A percentile compares a stretch with the other conserved stretches of the same genome.
Evolutionary conservation across 2,329 filamentous ascomycete species (phyloP).

Genomic region (Fusarium redolens): DNA sequence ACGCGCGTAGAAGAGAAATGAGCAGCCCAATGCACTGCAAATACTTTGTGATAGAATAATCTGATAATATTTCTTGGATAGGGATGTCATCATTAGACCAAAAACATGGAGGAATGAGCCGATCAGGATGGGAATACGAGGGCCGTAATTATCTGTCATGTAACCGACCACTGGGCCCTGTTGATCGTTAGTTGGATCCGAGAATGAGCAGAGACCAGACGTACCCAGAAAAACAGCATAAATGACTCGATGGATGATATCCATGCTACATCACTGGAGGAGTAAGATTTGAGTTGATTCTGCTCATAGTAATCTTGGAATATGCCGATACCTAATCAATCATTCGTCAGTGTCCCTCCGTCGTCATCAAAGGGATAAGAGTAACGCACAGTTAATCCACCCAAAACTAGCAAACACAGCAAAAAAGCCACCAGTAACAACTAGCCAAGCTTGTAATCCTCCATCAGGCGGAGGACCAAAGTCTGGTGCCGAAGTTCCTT

Average conservation of each 20-base stretch:
- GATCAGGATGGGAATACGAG: slow-evolving; percentile 63
- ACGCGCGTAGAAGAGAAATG: slow-evolving; percentile 34
- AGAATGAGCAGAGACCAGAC: fast-evolving
- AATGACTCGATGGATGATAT: slow-evolving; percentile 16
- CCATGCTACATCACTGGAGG: slow-evolving; percentile 7
- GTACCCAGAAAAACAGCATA: slow-evolving; percentile 22
- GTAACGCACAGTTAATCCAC: slow-evolving; percentile 7
- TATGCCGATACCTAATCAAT: slow-evolving; percentile 5
- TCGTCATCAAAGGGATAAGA: fast-evolving
- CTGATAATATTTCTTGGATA: slow-evolving; percentile 57
- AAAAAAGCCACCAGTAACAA: slow-evolving; percentile 3
- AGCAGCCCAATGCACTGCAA: slow-evolving; percentile 50
- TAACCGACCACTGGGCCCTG: slow-evolving; percentile 70
- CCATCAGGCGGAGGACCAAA: slow-evolving; percentile 8
- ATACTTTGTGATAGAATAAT: slow-evolving; percentile 56
- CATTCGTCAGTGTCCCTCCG: not conserved
- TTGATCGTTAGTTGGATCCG: fast-evolving
- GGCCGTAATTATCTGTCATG: slow-evolving; percentile 72
- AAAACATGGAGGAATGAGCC: slow-evolving; percentile 69
- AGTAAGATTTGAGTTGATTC: slow-evolving; percentile 5
- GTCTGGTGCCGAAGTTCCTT: not conserved
- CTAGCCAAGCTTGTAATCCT: slow-evolving; percentile 1
- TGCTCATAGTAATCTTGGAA: slow-evolving; percentile 15
- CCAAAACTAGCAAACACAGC: slow-evolving; percentile 17
- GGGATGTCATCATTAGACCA: slow-evolving; percentile 71